Base-by-base conservation (phyloP, 257 asterid species). In the Nicotiana paniculata region DNA sequence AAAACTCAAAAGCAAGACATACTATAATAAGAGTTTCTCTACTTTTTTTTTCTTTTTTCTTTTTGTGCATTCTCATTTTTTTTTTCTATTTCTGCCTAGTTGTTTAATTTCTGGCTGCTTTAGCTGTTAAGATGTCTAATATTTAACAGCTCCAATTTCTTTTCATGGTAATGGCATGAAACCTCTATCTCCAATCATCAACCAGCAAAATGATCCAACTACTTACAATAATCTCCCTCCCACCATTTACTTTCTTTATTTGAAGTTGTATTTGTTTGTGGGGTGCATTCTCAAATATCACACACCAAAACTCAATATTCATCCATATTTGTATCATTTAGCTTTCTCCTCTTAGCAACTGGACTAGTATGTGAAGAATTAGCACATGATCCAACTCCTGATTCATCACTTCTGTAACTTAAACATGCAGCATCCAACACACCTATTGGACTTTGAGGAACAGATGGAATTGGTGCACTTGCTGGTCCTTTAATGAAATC, bases 371-470 rank as follows among this genome's bases (percentile, higher is more conserved):
- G 83, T 10, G 87, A 82, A 53, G 88, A 84, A 84, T 82, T 84
- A 7, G 81, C 78, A 58, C 86, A 82, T 59, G 87, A 84, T 37
- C 75, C 89, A 48, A 82, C 86, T 72, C 83, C 79, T 30, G 84
- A 66, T 26, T 81, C 89, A 64, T 88, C 91, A 64, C 82, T 85
- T 83, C 53, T 79, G 76, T 77, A 88, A 82, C 91, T 84, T 81
- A 86, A 81, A 79, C 91, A 86, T 21, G 88, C 87, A 53, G 88
- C 89, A 81, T 88, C 91, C 80, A 88, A 86, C 82, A 86, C 88
- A 53, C 87, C 91, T 26, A 83, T 85, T 39, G 88, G 88, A 68
- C 87, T 86, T 77, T 81, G 86, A 79, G 89, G 89, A 69, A 78
- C 82, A 7, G 82, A 80, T 82, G 82, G 77, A 43, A 37, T 80